Evolutionary conservation across 116 monocot genomes (phyloP), one percentile per base, ranked within the genome.

Genomic region (Papilionanthe hybrid): DNA sequence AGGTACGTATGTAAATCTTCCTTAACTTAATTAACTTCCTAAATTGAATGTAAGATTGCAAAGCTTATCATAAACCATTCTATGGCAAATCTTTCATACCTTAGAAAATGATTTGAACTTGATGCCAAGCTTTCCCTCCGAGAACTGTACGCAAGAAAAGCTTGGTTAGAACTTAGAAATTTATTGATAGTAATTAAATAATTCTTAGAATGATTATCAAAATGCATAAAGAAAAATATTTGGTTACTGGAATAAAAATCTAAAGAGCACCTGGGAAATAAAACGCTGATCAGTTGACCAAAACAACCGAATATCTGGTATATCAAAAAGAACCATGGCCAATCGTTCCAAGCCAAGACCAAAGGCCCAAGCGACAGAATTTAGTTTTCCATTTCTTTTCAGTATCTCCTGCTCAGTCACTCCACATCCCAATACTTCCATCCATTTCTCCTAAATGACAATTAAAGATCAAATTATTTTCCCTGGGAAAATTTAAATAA

Each of bases 401-500:
- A 94, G 77, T 80, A 97, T 94, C 80, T 92, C 89, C 72, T 92
- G 92, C 81, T 97, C 97, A 50, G 91, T 97, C 68, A 97, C 97
- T 85, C 97, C 97, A 82, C 97, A 97, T 48, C 97, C 97, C 81
- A 97, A 86, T 18, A 97, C 97, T 83, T 97, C 97, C 94, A 97
- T 76, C 97, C 97, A 97, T 47, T 88, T 89, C 37, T 91, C 94
- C 97, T 97, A 76, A 50, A 80, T 67, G n/a, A 79, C 43, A 53
- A 50, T 42, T 37, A 32, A 72, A 69, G 22, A 78, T 80, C 17
- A 69, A 37, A 73, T 44, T 20, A 73, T 44, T 73, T 73, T 7
- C 29, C 20, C 44, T 44, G 29, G 72, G 43, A 72, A n/a, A 20
- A 9, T 44, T 43, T 44, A 20, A 43, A 73, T 73, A 71, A 71